phyloP scores from a whole-genome alignment of 164 flowering plant genomes.

The Tinospora cordifolia region DNA sequence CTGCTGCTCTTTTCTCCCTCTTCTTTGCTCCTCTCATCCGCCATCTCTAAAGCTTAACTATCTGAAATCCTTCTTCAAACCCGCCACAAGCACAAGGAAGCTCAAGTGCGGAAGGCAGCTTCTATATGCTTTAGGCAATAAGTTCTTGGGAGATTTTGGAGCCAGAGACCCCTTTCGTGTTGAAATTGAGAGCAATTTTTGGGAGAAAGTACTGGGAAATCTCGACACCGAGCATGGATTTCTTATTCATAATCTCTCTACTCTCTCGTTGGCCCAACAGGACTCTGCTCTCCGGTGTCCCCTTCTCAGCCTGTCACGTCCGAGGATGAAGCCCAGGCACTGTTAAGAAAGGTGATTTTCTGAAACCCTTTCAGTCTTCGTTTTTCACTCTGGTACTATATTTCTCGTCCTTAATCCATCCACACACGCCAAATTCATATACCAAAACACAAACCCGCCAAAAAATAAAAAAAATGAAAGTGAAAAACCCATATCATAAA shows the following conservation, averaged over 20 bases:
- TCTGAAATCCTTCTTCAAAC: neutral
- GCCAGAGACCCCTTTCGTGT: constrained; percentile 90
- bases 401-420: constrained; percentile 72
- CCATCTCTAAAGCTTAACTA: neutral
- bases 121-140: constrained; percentile 14
- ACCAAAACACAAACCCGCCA: neutral
- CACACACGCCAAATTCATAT: neutral
- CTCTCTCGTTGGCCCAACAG: constrained; percentile 59
- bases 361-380: too few relatives aligned
- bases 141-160: constrained; percentile 71
- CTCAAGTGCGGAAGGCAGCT: neutral
- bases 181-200: constrained; percentile 65
- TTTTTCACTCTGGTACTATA: constrained; percentile 65
- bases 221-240: constrained; percentile 66
- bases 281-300: constrained; percentile 40
- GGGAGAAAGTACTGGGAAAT: constrained; percentile 57
- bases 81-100: too few relatives aligned
- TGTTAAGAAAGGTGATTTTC: constrained; percentile 55
- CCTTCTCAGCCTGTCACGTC: constrained; percentile 46
- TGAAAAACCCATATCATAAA: neutral
- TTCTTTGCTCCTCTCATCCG: neutral
- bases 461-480: neutral
- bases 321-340: constrained; percentile 44
- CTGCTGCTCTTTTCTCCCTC: constrained; percentile 10
- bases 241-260: constrained; percentile 55